These are phyloP conservation scores for Penicillium sp. DNA, from an alignment of 2,329 filamentous ascomycete species.

Conservation along the genomic window DNA sequence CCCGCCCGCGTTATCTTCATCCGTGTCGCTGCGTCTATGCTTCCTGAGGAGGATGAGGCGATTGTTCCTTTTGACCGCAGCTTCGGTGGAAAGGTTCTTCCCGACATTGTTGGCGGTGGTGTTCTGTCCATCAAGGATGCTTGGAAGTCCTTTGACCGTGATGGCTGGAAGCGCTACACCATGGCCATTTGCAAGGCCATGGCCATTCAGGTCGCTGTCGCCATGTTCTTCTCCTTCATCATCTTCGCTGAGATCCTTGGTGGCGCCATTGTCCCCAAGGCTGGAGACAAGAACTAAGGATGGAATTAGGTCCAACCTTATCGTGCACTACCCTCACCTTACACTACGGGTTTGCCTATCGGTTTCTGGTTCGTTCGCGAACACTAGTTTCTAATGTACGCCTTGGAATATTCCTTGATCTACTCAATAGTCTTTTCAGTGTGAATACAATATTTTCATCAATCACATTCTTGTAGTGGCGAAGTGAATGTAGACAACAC, in stretches of 20 bases:
- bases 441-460: not conserved
- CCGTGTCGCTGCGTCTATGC: conserved; percentile 84
- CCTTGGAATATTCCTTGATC: not conserved
- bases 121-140: conserved; percentile 75
- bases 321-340: not conserved
- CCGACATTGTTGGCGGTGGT: conserved; percentile 76
- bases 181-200: conserved; percentile 77
- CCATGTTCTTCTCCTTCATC: conserved; percentile 38
- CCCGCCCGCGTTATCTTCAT: conserved; percentile 77
- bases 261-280: conserved; percentile 12
- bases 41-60: conserved; percentile 79
- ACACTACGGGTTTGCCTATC: not conserved
- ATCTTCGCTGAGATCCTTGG: conserved; percentile 17
- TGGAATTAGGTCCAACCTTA: not conserved
- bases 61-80: conserved; percentile 90
- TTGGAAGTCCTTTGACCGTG: conserved; percentile 76
- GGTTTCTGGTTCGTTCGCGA: not conserved
- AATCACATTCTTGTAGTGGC: not conserved
- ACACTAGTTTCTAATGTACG: not conserved
- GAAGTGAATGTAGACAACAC: not conserved
- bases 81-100: conserved; percentile 76
- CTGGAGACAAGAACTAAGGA: not conserved
- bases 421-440: not conserved
- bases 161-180: conserved; percentile 73
- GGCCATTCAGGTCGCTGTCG: conserved; percentile 55